These are phyloP conservation scores for Trifolium subterraneum DNA, from an alignment of 306 rosid species.

Conservation along the genomic window DNA sequence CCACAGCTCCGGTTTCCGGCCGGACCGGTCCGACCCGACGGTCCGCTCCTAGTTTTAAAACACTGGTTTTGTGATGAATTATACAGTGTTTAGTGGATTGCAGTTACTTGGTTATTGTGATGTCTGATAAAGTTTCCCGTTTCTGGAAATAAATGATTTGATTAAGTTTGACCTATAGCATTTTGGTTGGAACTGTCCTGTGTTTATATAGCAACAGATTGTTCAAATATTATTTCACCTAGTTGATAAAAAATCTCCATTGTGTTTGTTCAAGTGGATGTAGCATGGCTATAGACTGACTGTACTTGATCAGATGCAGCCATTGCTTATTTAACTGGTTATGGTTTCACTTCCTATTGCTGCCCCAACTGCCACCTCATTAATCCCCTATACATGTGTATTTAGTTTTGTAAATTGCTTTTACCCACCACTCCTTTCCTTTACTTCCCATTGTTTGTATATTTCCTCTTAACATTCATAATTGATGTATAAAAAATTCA, in stretches of 20 bases:
- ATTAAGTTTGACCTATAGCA: constrained; percentile 2
- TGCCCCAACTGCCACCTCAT: constrained; percentile 18
- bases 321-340: constrained; percentile 6
- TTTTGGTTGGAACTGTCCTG: constrained; percentile 33
- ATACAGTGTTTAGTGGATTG: neutral
- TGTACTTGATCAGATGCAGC: constrained; percentile 43
- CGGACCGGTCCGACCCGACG: too few species aligned
- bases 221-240: constrained; percentile 3
- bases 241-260: neutral
- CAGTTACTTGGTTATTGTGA: constrained; percentile 9
- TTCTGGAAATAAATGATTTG: constrained; percentile 23
- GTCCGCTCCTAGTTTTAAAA: too few species aligned
- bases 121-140: constrained; percentile 16
- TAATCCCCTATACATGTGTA: neutral
- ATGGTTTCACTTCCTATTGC: constrained; percentile 6
- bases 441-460: constrained; percentile 5
- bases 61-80: neutral
- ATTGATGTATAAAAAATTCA: constrained; percentile 22
- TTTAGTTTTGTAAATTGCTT: neutral
- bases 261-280: neutral
- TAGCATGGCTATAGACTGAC: constrained; percentile 23
- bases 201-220: constrained; percentile 24
- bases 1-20: too few species aligned
- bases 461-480: constrained; percentile 13
- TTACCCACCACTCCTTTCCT: constrained; percentile 16